A percentile compares a stretch with the other conserved stretches of the same genome.
phyloP scores from a whole-genome alignment of 1,139 yeast genomes.

The Blastobotrys apis region DNA sequence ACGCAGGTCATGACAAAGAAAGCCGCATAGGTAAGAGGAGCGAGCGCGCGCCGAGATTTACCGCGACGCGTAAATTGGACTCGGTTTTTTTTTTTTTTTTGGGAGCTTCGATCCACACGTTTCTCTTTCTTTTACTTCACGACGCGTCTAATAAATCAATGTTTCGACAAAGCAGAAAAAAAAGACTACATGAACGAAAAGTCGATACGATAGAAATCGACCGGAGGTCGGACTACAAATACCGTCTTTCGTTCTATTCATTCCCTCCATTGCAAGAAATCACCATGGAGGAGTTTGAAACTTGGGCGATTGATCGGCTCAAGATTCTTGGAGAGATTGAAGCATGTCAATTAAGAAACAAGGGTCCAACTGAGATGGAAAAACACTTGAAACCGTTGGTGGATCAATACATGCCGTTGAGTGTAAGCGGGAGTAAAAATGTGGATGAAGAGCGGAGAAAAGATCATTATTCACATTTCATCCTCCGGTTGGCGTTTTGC shows the following conservation, averaged over 20 bases:
- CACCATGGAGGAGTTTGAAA: conserved; percentile 86
- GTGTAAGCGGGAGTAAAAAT: conserved; percentile 24
- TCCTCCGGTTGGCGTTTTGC: conserved; percentile 83
- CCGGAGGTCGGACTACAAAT: conserved; percentile 40
- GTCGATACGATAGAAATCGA: conserved; percentile 47
- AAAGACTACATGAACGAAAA: conserved; percentile 69
- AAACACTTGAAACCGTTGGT: conserved; percentile 60
- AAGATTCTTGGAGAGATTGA: conserved; percentile 82
- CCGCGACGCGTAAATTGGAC: too few species aligned
- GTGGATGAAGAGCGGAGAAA: conserved; percentile 58
- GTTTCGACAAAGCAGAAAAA: conserved; percentile 65
- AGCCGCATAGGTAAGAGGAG: too few species aligned
- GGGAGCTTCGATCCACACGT: background rate
- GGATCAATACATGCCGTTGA: conserved; percentile 61
- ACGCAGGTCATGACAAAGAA: too few species aligned
- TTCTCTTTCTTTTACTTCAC: background rate
- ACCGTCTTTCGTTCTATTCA: conserved; percentile 62
- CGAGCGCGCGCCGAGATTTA: too few species aligned
- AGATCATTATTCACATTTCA: conserved; percentile 90
- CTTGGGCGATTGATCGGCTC: conserved; percentile 91
- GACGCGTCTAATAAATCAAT: conserved; percentile 32
- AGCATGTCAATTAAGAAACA: conserved; percentile 63
- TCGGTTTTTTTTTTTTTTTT: background rate
- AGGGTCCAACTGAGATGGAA: conserved; percentile 62
- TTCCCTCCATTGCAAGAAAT: conserved; percentile 78